A percentile compares a stretch with the other conserved stretches of the same genome.
Evolutionary conservation across 2,329 filamentous ascomycete genomes (phyloP).

Genomic region (Leptographium flavum): DNA sequence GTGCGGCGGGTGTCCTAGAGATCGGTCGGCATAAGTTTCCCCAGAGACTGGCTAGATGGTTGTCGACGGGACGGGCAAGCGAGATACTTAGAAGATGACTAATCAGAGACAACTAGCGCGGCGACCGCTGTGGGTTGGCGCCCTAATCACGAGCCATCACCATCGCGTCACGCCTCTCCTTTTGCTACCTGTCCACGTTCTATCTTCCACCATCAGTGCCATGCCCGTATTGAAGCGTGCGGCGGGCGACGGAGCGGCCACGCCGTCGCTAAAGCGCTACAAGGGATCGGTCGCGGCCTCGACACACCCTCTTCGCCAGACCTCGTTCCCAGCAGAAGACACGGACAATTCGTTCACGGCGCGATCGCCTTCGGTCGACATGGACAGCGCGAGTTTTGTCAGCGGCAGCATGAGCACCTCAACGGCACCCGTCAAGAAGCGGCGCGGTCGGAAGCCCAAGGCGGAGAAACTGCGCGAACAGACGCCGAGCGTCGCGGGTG

Average conservation of each 20-base stretch:
- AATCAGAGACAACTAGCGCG: too few relatives aligned
- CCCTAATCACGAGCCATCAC: background rate
- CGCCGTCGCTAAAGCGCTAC: constrained; percentile 46
- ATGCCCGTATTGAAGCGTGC: constrained; percentile 43
- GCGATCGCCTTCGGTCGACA: constrained; percentile 53
- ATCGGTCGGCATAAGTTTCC: too few relatives aligned
- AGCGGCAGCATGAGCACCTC: constrained; percentile 41
- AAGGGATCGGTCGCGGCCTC: constrained; percentile 45
- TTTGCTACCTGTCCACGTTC: constrained; percentile 43
- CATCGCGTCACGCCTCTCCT: constrained; percentile 1
- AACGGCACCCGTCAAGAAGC: constrained; percentile 35
- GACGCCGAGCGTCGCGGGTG: constrained; percentile 25
- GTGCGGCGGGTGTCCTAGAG: constrained; percentile 29
- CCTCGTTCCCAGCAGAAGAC: constrained; percentile 61
- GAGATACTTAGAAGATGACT: background rate
- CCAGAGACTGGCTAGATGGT: too few relatives aligned
- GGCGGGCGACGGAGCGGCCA: constrained; percentile 35
- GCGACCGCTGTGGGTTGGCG: too few relatives aligned
- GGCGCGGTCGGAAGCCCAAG: constrained; percentile 48
- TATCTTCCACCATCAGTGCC: constrained; percentile 45
- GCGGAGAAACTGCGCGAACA: constrained; percentile 30
- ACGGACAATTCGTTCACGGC: constrained; percentile 36
- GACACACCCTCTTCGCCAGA: constrained; percentile 61
- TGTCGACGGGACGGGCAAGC: too few relatives aligned
- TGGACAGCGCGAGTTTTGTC: constrained; percentile 44